Evolutionary conservation across 495 filamentous ascomycete species (phyloP).

Genomic region (Zalerion maritima): DNA sequence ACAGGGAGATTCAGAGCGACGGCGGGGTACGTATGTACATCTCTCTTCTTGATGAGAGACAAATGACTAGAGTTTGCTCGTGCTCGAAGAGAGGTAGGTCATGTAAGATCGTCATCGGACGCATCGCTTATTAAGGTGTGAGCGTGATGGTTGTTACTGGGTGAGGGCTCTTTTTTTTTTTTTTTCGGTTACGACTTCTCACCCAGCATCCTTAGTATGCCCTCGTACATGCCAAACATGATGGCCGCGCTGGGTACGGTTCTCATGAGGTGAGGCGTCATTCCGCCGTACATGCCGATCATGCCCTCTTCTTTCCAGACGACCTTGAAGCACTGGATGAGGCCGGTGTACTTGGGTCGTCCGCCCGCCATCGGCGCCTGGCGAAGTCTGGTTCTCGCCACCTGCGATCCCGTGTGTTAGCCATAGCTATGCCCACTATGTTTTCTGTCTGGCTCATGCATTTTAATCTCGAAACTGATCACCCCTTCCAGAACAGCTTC

Average conservation of each 20-base stretch:
- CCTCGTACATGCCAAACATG: constrained; percentile 87
- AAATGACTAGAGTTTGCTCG: too few relatives aligned
- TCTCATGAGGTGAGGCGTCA: constrained; percentile 74
- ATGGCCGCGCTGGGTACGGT: constrained; percentile 82
- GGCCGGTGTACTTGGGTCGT: constrained; percentile 63
- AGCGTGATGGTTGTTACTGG: too few relatives aligned
- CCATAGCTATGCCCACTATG: too few relatives aligned
- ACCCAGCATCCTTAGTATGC: constrained; percentile 47
- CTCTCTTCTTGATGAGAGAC: too few relatives aligned
- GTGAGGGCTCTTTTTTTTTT: too few relatives aligned
- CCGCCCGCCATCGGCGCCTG: constrained; percentile 65
- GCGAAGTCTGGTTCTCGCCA: constrained; percentile 65
- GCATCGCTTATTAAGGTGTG: background rate
- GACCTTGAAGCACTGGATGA: constrained; percentile 66
- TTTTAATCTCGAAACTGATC: too few relatives aligned
- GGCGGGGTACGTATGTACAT: too few relatives aligned
- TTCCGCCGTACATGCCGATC: constrained; percentile 65
- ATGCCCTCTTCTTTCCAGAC: constrained; percentile 78
- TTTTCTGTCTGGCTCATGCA: too few relatives aligned
- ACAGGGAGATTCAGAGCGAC: too few relatives aligned
- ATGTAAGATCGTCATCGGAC: background rate
- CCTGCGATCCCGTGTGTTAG: constrained; percentile 25
- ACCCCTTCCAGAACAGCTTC: too few relatives aligned
- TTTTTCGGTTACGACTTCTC: constrained; percentile 22
- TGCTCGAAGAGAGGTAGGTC: background rate